phyloP scores from a whole-genome alignment of 164 flowering plant genomes.

The Tetrastigma voinierianum region DNA sequence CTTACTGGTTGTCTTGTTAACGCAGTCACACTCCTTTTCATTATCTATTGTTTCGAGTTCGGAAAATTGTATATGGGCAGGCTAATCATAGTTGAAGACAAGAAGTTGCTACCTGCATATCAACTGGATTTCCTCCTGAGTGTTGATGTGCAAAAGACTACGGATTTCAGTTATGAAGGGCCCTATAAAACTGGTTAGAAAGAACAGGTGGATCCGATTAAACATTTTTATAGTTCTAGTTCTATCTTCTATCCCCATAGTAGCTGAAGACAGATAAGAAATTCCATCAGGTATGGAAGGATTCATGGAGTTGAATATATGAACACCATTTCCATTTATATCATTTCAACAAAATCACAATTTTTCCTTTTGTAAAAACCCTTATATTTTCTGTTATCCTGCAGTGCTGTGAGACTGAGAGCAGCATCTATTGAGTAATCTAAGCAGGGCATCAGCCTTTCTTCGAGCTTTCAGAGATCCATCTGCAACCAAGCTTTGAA shows the following conservation, averaged over 20 bases:
- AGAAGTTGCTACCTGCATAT: no score
- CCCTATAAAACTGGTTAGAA: no score
- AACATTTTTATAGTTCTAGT: neutral
- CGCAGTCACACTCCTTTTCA: no score
- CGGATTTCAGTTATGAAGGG: no score
- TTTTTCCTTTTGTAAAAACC: neutral
- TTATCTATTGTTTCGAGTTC: no score
- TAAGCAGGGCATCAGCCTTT: constrained; percentile 67
- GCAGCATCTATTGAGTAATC: constrained; percentile 61
- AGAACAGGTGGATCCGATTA: no score
- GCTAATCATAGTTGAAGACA: no score
- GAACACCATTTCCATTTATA: constrained; percentile 1
- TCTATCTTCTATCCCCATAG: neutral
- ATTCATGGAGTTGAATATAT: constrained; percentile 1
- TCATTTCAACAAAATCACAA: constrained; percentile 19
- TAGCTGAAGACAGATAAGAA: neutral
- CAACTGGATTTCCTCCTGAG: no score
- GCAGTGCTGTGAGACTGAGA: constrained; percentile 36
- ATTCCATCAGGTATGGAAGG: neutral
- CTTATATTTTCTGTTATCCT: constrained; percentile 6
- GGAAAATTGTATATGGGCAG: no score
- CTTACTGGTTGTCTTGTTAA: no score
- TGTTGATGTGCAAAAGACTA: no score
- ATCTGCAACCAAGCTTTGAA: constrained; percentile 47
- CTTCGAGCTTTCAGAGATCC: constrained; percentile 63